Conservation (phyloP, 306 rosid species). For the Vachellia collinsii region DNA sequence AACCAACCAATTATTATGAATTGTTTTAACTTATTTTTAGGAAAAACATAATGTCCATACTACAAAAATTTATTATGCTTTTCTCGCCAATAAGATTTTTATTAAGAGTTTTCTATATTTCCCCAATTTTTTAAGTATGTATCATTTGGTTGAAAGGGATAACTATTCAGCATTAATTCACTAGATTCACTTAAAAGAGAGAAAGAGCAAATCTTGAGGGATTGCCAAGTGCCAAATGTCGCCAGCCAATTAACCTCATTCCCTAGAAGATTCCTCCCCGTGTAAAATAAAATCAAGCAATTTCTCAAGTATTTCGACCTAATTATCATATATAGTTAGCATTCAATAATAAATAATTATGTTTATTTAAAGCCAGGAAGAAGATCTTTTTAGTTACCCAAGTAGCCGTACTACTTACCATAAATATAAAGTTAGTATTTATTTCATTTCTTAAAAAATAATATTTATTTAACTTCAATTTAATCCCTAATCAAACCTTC, state of each 20-base stretch:
- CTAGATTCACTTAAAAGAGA: too few species aligned
- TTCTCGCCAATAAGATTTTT: too few species aligned
- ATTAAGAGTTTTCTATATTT: too few species aligned
- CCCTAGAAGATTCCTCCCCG: conserved; percentile 32
- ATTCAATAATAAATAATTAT: not conserved
- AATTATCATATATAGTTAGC: not conserved
- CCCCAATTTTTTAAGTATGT: too few species aligned
- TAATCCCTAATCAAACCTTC: not conserved
- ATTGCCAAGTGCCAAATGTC: not conserved
- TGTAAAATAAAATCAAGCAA: not conserved
- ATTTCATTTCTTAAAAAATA: too few species aligned
- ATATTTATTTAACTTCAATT: not conserved
- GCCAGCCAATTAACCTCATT: conserved; percentile 36
- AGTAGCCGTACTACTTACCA: not conserved
- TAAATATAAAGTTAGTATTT: too few species aligned
- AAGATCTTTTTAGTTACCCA: not conserved
- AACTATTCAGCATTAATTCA: too few species aligned
- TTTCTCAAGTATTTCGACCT: not conserved
- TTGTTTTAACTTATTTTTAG: too few species aligned
- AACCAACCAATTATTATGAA: too few species aligned
- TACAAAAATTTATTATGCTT: too few species aligned
- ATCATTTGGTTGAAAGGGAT: too few species aligned
- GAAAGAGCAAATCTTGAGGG: not conserved
- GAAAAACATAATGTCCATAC: too few species aligned
- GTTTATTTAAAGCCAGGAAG: not conserved